Base-by-base conservation (phyloP, 1,284 basidiomycete species). In the Tylopilus sp. region DNA sequence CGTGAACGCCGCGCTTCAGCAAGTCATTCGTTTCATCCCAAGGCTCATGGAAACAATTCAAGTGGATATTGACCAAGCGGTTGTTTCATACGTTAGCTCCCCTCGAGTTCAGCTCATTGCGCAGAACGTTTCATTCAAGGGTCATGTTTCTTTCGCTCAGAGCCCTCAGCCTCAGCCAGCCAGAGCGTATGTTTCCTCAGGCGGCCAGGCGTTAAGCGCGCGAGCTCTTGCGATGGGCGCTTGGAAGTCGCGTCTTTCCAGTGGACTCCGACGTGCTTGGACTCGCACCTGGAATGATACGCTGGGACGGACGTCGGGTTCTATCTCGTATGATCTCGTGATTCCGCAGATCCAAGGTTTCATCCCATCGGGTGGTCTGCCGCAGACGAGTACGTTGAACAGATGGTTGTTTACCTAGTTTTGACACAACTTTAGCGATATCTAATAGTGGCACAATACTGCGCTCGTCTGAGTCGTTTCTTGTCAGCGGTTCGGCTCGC, bases 261-360 rank as follows among this genome's bases (percentile, higher is more conserved):
- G 73, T 44, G 82, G 84, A 55, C 70, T 86, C 41, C 74, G 70
- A 33, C 72, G 86, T 46, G 78, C 84, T 35, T 77, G 84, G 73
- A 74, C 72, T 13, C 72, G 84, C 49, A 80, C 84, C 34, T 77
- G 85, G 73, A 80, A 85, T 49, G 74, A 79, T 43, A 85, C 84
- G 25, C 78, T 84, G 72, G 84, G 82, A 19, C 74, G 73, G 41
- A 81, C 78, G 36, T 75, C 75, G 49, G 84, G 81, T 23, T 73
- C 71, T 16, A 75, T 76, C 2, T 73, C 72, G 2, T 61, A 86
- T 41, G 70, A 73, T 34, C 63, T 89, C 26, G 74, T 70, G 33
- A 59, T 84, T 40, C 70, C 70, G 39, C 72, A 76, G 45, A 63
- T 86, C 28, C 62, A 69, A 42, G 81, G 79, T 7, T 74, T 63